These are phyloP conservation scores for Dendryphion nanum DNA, from an alignment of 2,329 filamentous ascomycete genomes.

Conservation along the genomic window DNA sequence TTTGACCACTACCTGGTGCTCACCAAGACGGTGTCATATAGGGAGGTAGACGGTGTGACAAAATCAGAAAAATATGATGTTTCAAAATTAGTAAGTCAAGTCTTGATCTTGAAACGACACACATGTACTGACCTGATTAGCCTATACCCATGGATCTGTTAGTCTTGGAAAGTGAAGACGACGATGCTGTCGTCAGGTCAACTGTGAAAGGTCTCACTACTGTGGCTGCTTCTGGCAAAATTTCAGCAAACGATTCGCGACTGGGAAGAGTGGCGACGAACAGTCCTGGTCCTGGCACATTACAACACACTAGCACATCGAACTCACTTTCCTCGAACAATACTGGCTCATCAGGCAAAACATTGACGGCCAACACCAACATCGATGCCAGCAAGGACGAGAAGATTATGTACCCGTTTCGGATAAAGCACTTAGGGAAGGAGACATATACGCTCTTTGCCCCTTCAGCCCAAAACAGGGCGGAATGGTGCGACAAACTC, in stretches of 20 bases:
- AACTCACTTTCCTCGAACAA: slow-evolving; percentile 54
- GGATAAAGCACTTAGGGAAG: slow-evolving; percentile 90
- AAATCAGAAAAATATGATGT: slow-evolving; percentile 87
- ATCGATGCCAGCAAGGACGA: slow-evolving; percentile 65
- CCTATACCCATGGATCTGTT: slow-evolving; percentile 96
- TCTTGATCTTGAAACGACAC: not conserved
- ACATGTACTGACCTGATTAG: slow-evolving; percentile 31
- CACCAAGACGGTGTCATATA: slow-evolving; percentile 70
- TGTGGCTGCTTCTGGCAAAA: slow-evolving; percentile 49
- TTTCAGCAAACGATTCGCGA: slow-evolving; percentile 45
- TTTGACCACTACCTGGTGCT: slow-evolving; percentile 97
- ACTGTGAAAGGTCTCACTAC: slow-evolving; percentile 67
- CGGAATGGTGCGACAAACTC: slow-evolving; percentile 92
- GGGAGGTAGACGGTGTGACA: slow-evolving; percentile 67
- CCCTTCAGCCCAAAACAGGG: slow-evolving; percentile 68
- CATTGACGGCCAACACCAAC: slow-evolving; percentile 47
- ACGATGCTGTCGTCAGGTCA: slow-evolving; percentile 83
- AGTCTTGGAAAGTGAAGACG: slow-evolving; percentile 86
- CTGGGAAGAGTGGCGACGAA: slow-evolving; percentile 47
- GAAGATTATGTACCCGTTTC: slow-evolving; percentile 85
- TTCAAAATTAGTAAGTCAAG: slow-evolving; percentile 70
- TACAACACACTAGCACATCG: slow-evolving; percentile 68
- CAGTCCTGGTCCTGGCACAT: slow-evolving; percentile 46
- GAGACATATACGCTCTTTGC: slow-evolving; percentile 92
- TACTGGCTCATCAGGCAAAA: slow-evolving; percentile 53